Evolutionary conservation across 108 stramenopile genomes (phyloP).

Genomic region (Parietichytrium sp.): DNA sequence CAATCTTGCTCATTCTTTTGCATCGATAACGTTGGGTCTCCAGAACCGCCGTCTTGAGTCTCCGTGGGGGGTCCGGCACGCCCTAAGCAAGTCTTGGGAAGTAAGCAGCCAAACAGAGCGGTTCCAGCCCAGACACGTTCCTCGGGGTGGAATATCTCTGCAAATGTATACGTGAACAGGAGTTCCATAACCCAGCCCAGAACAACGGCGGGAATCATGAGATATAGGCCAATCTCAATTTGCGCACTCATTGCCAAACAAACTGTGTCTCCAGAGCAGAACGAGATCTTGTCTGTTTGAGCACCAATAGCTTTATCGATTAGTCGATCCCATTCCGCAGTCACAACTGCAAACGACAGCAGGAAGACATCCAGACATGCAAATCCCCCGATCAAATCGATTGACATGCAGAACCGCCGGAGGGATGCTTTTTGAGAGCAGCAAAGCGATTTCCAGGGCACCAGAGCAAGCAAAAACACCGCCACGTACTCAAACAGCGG

Average conservation of each 20-base stretch:
- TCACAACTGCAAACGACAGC: background rate
- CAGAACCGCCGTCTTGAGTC: no score
- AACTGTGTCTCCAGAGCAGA: background rate
- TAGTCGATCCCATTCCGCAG: constrained; percentile 9
- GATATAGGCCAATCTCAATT: background rate
- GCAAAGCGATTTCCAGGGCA: constrained; percentile 16
- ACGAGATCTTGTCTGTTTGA: background rate
- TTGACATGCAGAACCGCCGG: background rate
- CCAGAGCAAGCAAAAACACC: background rate
- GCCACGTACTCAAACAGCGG: background rate
- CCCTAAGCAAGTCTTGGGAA: no score
- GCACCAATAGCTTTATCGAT: constrained; percentile 18
- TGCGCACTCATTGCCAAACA: constrained; percentile 6
- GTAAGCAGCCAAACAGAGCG: background rate
- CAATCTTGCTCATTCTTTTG: no score
- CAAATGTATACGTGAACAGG: background rate
- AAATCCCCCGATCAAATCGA: background rate
- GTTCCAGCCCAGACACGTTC: background rate
- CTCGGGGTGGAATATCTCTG: constrained; percentile 1
- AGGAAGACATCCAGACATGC: constrained; percentile 29
- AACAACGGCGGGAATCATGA: background rate
- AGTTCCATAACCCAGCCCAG: constrained; percentile 2
- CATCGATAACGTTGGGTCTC: no score
- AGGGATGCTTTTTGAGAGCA: no score
- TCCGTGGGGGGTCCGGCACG: no score